A percentile compares a stretch with the other conserved stretches of the same genome.
phyloP scores from a whole-genome alignment of 1,139 yeast genomes.

The Yamadazyma membranifaciens region DNA sequence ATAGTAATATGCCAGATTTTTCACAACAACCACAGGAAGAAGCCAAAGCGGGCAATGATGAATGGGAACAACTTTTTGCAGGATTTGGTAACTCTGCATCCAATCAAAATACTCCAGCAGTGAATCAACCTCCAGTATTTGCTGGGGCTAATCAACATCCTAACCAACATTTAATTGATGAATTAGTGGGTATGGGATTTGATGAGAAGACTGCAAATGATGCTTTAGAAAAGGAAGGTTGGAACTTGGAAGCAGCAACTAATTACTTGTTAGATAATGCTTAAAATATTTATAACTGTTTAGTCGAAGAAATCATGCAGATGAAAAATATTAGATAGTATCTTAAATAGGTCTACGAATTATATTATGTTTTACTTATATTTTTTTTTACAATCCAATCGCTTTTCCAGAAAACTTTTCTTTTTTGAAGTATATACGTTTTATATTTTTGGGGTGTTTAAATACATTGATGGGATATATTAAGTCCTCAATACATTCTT shows the following conservation, averaged over 20 bases:
- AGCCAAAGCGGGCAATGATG: constrained; percentile 50
- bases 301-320: background rate
- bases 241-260: constrained; percentile 83
- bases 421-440: background rate
- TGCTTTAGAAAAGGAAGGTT: constrained; percentile 67
- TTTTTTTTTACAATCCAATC: background rate
- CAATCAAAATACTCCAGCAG: constrained; percentile 13
- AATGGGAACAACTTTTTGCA: constrained; percentile 93
- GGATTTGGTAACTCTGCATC: constrained; percentile 70
- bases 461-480: too few relatives aligned
- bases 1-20: constrained; percentile 31
- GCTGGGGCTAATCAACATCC: constrained; percentile 4
- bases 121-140: constrained; percentile 7
- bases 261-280: constrained; percentile 70
- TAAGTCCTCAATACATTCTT: constrained; percentile 8
- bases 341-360: background rate
- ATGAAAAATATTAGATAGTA: background rate
- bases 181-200: constrained; percentile 89
- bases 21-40: constrained; percentile 11
- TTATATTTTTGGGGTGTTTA: too few relatives aligned
- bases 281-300: background rate
- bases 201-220: constrained; percentile 58
- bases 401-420: background rate
- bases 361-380: background rate
- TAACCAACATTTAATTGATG: constrained; percentile 46